A percentile compares a stretch with the other conserved stretches of the same genome.
Evolutionary conservation across 768 basidiomycete genomes (phyloP).

Genomic region (Pholiota molesta): DNA sequence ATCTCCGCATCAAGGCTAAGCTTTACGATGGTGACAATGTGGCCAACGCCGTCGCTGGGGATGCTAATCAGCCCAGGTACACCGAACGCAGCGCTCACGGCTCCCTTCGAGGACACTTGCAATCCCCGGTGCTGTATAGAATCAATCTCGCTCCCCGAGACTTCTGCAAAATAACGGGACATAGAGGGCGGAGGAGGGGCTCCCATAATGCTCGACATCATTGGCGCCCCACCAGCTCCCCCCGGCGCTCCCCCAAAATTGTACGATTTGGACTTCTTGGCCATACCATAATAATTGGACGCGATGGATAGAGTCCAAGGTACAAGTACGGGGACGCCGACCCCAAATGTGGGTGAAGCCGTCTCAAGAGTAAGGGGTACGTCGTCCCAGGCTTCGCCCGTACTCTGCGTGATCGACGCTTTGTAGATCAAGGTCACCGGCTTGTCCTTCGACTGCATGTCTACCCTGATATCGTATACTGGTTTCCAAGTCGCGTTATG

Average conservation of each 20-base stretch:
- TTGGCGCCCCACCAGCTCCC: not conserved
- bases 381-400: constrained; percentile 50
- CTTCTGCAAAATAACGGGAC: not conserved
- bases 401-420: constrained; percentile 41
- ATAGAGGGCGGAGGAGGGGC: not conserved
- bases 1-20: constrained; percentile 39
- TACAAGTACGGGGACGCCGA: constrained; percentile 36
- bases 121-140: constrained; percentile 23
- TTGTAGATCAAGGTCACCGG: constrained; percentile 44
- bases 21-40: constrained; percentile 44
- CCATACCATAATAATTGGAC: constrained; percentile 11
- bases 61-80: constrained; percentile 46
- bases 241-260: too few species aligned
- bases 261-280: not conserved
- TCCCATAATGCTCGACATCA: not conserved
- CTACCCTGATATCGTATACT: constrained; percentile 44
- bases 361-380: constrained; percentile 47
- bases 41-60: constrained; percentile 40
- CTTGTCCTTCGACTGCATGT: constrained; percentile 41
- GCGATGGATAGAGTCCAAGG: constrained; percentile 39
- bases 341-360: constrained; percentile 42
- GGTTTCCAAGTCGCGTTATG: constrained; percentile 39
- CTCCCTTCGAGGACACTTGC: constrained; percentile 38
- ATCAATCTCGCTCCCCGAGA: not conserved
- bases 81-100: constrained; percentile 42